Percentiles rank a stretch among this genome's conserved stretches.
These are phyloP conservation scores for Dictyostelium intermedium DNA, from an alignment of 78 protist species.

Conservation along the genomic window DNA sequence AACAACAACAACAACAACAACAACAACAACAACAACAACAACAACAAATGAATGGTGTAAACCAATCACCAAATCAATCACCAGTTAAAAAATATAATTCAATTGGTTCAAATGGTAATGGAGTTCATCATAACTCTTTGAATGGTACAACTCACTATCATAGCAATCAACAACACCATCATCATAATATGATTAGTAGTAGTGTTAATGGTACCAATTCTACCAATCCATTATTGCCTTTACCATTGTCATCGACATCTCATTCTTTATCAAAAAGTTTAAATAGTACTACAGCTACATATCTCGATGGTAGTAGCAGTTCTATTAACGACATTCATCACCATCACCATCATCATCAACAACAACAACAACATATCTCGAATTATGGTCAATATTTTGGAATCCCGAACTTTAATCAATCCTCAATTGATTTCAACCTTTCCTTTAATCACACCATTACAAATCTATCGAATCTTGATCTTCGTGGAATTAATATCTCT, in stretches of 20 bases:
- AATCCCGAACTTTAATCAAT: conserved; percentile 23
- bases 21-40: neutral
- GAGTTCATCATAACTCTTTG: neutral
- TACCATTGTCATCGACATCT: neutral
- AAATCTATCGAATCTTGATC: conserved; percentile 8
- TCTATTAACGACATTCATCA: neutral
- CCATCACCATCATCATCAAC: neutral
- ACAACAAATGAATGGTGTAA: neutral
- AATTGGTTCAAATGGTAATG: neutral
- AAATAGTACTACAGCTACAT: neutral
- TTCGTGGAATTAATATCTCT: conserved; percentile 14
- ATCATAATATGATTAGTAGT: neutral
- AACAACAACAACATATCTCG: neutral
- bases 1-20: neutral
- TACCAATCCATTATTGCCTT: neutral
- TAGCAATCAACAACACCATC: neutral
- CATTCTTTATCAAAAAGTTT: conserved; percentile 10
- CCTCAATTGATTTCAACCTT: conserved; percentile 6
- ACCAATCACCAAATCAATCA: neutral
- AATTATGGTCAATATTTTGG: conserved; percentile 31
- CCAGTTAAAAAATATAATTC: neutral
- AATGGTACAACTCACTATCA: neutral
- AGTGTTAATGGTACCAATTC: neutral
- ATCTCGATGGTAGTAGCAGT: neutral
- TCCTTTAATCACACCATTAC: neutral